Evolutionary conservation across 176 grass and related monocot species (phyloP).

Genomic region (Aegilops umbellulata): DNA sequence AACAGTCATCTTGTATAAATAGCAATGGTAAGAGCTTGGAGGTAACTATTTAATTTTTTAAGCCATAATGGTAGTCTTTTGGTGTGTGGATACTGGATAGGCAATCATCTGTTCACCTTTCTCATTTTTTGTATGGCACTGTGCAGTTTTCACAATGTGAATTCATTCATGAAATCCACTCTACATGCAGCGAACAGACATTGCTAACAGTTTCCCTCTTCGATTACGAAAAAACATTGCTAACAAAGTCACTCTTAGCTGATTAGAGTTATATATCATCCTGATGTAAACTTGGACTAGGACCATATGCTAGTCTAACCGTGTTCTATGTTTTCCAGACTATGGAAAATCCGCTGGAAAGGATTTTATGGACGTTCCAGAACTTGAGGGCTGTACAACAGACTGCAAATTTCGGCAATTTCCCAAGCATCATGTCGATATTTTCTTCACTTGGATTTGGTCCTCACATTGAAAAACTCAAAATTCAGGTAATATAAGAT

Average conservation of each 20-base stretch:
- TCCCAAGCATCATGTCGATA: slow-evolving; percentile 8
- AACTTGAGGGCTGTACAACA: neutral
- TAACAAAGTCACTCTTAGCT: neutral
- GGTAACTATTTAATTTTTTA: neutral
- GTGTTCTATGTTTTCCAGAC: neutral
- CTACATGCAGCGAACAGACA: neutral
- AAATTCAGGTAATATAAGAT: slow-evolving; percentile 5
- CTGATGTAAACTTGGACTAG: neutral
- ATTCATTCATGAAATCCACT: neutral
- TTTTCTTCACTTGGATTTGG: neutral
- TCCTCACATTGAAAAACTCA: neutral
- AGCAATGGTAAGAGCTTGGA: neutral
- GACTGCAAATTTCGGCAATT: neutral
- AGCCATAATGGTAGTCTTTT: too few species aligned
- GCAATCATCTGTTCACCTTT: too few species aligned
- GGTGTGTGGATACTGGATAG: too few species aligned
- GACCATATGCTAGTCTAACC: neutral
- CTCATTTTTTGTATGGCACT: too few species aligned
- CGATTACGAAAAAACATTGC: neutral
- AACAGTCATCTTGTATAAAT: neutral
- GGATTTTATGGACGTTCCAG: neutral
- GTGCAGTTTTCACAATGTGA: neutral
- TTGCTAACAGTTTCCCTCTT: too few species aligned
- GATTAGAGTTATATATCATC: neutral
- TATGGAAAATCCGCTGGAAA: neutral